These are phyloP conservation scores for Aphanomyces euteiches DNA, from an alignment of 352 stramenopile genomes.

Conservation along the genomic window DNA sequence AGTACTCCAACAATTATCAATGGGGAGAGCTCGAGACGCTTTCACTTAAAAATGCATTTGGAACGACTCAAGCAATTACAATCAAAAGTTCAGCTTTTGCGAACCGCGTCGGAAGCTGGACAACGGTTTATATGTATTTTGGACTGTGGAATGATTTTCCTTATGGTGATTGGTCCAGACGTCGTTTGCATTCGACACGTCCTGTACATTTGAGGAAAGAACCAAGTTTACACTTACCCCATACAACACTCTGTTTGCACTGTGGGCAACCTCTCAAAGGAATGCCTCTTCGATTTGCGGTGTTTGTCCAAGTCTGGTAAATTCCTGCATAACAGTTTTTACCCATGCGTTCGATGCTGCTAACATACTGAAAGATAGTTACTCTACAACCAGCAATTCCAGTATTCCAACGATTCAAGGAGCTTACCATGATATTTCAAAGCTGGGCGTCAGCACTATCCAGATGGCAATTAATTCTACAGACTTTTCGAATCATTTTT, in stretches of 20 bases:
- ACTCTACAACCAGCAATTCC: neutral
- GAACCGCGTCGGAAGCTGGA: neutral
- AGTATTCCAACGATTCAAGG: neutral
- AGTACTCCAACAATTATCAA: conserved; percentile 16
- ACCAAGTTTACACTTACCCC: neutral
- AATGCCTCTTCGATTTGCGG: neutral
- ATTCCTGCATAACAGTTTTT: neutral
- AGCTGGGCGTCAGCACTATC: neutral
- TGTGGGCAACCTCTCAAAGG: neutral
- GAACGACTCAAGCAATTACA: neutral
- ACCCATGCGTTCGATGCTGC: neutral
- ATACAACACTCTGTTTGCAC: conserved; percentile 6
- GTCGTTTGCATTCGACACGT: conserved; percentile 20
- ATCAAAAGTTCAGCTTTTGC: neutral
- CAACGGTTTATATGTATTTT: neutral
- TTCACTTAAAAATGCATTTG: conserved; percentile 18
- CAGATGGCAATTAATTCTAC: conserved; percentile 1
- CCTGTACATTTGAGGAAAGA: neutral
- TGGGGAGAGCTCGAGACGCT: conserved; percentile 13
- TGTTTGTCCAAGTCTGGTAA: neutral
- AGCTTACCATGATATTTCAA: neutral
- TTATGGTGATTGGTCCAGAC: conserved; percentile 7
- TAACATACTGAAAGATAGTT: neutral
- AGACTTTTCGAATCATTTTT: neutral
- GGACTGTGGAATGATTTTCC: conserved; percentile 3